Conservation (phyloP, 495 filamentous ascomycete genomes). For the Penicillium robsamsonii region DNA sequence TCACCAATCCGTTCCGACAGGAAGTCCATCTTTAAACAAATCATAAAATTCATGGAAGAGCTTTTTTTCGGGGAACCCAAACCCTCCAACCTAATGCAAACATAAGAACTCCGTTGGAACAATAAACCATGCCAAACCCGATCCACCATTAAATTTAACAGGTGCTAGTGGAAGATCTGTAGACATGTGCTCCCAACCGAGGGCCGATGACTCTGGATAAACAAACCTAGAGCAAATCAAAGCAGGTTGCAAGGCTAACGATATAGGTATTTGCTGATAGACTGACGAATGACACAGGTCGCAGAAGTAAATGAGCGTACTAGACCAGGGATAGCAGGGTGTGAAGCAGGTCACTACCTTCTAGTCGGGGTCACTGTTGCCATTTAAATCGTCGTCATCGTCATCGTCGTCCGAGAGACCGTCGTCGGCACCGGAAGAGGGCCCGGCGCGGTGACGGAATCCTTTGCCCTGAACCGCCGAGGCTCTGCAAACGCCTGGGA, state of each 20-base stretch:
- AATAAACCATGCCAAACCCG: neutral
- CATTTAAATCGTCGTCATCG: constrained; percentile 43
- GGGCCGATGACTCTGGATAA: constrained; percentile 1
- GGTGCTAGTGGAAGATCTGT: constrained; percentile 1
- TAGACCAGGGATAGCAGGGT: constrained; percentile 16
- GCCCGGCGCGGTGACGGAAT: constrained; percentile 23
- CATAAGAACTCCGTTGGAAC: constrained; percentile 7
- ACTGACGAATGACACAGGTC: constrained; percentile 11
- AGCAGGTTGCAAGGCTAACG: constrained; percentile 15
- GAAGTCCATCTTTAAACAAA: constrained; percentile 1
- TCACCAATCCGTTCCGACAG: neutral
- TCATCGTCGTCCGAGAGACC: constrained; percentile 46
- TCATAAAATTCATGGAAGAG: constrained; percentile 9
- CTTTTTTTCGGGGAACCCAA: constrained; percentile 7
- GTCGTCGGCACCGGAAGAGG: constrained; percentile 42
- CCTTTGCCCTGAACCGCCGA: constrained; percentile 36
- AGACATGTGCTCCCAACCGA: neutral
- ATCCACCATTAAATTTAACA: constrained; percentile 6
- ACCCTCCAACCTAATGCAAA: constrained; percentile 7
- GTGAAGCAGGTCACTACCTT: constrained; percentile 37
- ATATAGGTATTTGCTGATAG: constrained; percentile 6
- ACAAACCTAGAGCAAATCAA: constrained; percentile 12
- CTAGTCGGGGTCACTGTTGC: constrained; percentile 18
- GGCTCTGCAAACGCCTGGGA: constrained; percentile 46
- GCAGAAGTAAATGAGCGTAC: constrained; percentile 14